Percentiles rank a stretch among this genome's conserved stretches.
phyloP scores from a whole-genome alignment of 768 basidiomycete species.

The Cubamyces sp. region DNA sequence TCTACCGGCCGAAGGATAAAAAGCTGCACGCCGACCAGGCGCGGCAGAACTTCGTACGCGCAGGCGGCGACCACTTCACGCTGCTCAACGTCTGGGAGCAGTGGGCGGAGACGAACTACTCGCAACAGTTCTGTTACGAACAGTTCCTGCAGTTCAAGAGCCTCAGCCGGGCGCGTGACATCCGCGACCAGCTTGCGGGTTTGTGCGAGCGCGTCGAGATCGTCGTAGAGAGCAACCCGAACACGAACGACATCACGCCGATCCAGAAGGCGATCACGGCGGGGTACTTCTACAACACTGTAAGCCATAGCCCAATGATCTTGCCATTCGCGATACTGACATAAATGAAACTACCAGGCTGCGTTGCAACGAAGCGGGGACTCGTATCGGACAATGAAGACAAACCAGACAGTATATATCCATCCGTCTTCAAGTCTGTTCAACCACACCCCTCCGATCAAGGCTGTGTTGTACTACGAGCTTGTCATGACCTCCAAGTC shows the following conservation, averaged over 20 bases:
- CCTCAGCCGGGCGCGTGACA: conserved; percentile 91
- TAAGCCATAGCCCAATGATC: conserved; percentile 38
- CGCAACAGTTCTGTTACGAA: conserved; percentile 96
- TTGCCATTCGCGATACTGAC: conserved; percentile 3
- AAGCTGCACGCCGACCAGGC: conserved; percentile 97
- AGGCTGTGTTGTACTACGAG: conserved; percentile 92
- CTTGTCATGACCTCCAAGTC: conserved; percentile 98
- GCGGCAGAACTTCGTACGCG: conserved; percentile 92
- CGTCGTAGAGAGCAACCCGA: conserved; percentile 83
- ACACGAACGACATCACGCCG: conserved; percentile 89
- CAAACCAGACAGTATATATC: conserved; percentile 93
- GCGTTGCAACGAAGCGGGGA: conserved; percentile 95
- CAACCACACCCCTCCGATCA: conserved; percentile 93
- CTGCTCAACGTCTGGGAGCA: conserved; percentile 98
- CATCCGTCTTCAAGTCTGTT: conserved; percentile 96
- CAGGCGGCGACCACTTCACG: conserved; percentile 98
- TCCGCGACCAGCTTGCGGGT: conserved; percentile 92
- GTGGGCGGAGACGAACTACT: conserved; percentile 98
- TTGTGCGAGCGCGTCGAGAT: conserved; percentile 98
- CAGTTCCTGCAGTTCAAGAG: conserved; percentile 96
- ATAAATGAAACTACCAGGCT: conserved; percentile 51
- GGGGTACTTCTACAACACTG: conserved; percentile 96
- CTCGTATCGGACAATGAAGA: conserved; percentile 95
- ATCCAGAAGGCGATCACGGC: conserved; percentile 95
- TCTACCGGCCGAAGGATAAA: conserved; percentile 98